Base-by-base conservation (phyloP, 441 rosid species). In the Pelargonium myrrhifolium region DNA sequence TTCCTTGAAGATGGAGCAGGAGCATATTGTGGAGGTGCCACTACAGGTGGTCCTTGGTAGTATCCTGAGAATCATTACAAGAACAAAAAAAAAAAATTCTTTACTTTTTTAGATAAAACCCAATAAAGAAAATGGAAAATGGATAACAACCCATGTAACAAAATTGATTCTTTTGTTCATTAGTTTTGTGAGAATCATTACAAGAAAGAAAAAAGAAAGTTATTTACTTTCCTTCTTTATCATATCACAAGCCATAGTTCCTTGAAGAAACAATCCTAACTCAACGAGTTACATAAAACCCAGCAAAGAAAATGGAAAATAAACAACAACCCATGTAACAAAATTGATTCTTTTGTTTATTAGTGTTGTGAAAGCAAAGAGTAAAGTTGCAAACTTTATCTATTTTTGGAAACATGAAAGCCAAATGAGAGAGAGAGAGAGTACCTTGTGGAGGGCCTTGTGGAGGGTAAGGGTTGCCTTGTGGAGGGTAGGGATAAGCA, bases 31-130 rank as follows among this genome's bases (percentile, higher is more conserved):
- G 95, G 95, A 15, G 95, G 95, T 4, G 95, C 84, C 84, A 84
- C 72, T 64, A 86, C 95, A 0, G 92, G 95, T 0, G 90, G 95
- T 6, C 90, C 95, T 75, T 86, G 95, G 58, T 85, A 89, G 68
- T 86, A 84, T 64, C 89, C 89, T 84, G 64, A 51, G 45, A 68
- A n/a, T 51, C 58, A 15, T 51, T 51, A 51, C 58, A 51, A 51
- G 58, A 31, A 31, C 35, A 31, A 31, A 5, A 31, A 31, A 1
- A 28, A 31, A 31, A 31, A 31, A 6, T 12, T 26, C 6, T 37
- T 26, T 37, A n/a, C n/a, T n/a, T n/a, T n/a, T n/a, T n/a, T 55
- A 22, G 22, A 64, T 8, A 1, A 14, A 9, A 35, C 47, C 58
- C 1, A 49, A 28, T 22, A 28, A 31, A 12, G 0, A n/a, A 49